Evolutionary conservation across 108 stramenopile species (phyloP), one percentile per base, ranked within the genome.

Genomic region (Chaetoceros tenuissimus): DNA sequence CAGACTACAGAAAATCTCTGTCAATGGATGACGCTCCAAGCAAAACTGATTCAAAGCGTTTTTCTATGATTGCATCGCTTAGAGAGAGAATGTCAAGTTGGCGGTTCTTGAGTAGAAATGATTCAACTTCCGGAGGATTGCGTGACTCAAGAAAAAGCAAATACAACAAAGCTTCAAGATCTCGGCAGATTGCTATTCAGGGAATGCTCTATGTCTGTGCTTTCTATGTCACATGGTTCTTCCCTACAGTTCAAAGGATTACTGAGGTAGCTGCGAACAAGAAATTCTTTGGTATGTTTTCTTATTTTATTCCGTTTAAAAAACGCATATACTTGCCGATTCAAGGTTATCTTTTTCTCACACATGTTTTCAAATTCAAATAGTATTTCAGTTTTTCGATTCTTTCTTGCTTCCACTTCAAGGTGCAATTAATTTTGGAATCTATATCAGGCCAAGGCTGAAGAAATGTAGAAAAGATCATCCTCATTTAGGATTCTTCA

Each of bases 351-450:
- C n/a, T n/a, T n/a, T n/a, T n/a, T n/a, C n/a, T n/a, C n/a, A n/a
- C n/a, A n/a, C n/a, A n/a, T n/a, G n/a, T n/a, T n/a, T n/a, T n/a
- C n/a, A n/a, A n/a, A n/a, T n/a, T n/a, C n/a, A n/a, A n/a, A n/a
- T n/a, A n/a, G n/a, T n/a, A n/a, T n/a, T 56, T 22, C 23, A 40
- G 23, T 22, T 59, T 3, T 3, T 59, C 16, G 51, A 47, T 68
- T 10, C 27, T 60, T 21, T 68, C 21, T 53, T 62, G 13, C 40
- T 46, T n/a, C 79, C 79, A 1, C 31, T 69, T 20, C 68, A 75
- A 65, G 79, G 79, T 3, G 25, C 73, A 27, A 61, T 71, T 46
- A 80, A 75, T 44, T 72, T 65, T 25, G 48, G 62, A 30, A 60
- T 80, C 16, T 71, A 76, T 50, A 51, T 71, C 23, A 65, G 70